Evolutionary conservation across 768 basidiomycete genomes (phyloP), one percentile per base, ranked within the genome.

Genomic region (Xanthoconium purpureum): DNA sequence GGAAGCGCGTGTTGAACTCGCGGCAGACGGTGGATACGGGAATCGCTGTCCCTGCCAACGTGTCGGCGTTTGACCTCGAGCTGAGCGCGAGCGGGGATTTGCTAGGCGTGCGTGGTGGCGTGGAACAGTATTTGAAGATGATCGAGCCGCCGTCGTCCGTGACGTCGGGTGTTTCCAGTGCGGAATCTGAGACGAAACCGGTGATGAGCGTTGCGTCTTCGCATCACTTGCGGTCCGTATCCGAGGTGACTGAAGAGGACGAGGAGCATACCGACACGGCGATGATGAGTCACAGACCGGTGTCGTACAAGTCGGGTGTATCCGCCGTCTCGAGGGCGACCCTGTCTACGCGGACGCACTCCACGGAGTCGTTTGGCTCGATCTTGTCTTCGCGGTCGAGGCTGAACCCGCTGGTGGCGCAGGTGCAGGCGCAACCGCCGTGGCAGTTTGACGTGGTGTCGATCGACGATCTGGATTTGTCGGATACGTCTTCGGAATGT

Each of bases 401-500:
- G 12, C 50, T 71, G 37, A 71, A 71, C 42, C 71, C 70, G 20
- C 18, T 71, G 30, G 70, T 73, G 10, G 70, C 70, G 30, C 67
- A 73, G 48, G 70, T 71, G 2, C 71, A 73, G 45, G 70, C 67
- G 18, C 67, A 75, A 32, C 74, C 79, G 2, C 81, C 77, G 30
- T 88, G 79, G 83, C 77, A 75, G 57, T 83, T 89, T 47, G 87
- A 91, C 56, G 80, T 90, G 45, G 86, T 86, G 20, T 87, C 88
- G 7, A 83, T 91, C 46, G 89, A 91, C 64, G 90, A 91, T 39
- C 72, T 89, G 40, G 89, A 91, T 55, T 72, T 91, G n/a, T 91
- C 89, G 1, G 89, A 91, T 66, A 80, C 82, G 2, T 88, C 87
- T 14, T 89, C 88, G 1, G 79, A 84, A 39, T 69, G 74, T 32